Conservation (phyloP, 1,284 basidiomycete genomes). For the Malassezia obtusa region DNA sequence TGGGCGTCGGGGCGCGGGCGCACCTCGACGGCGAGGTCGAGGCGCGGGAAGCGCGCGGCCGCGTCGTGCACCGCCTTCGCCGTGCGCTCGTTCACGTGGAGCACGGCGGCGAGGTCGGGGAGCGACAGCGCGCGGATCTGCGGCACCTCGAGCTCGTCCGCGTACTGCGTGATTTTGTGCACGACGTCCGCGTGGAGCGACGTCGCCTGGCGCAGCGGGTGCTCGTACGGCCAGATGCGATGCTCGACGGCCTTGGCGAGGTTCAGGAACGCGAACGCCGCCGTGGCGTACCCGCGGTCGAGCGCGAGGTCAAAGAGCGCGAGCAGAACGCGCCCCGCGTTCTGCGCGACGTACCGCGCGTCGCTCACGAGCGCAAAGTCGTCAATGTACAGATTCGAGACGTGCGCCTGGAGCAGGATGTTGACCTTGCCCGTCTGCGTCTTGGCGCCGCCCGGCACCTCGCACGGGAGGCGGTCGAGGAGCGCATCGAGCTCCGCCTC, state of each 20-base stretch:
- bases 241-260: slow-evolving; percentile 67
- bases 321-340: slow-evolving; percentile 84
- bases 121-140: slow-evolving; percentile 69
- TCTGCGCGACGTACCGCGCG: slow-evolving; percentile 68
- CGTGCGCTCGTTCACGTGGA: slow-evolving; percentile 78
- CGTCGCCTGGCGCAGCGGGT: slow-evolving; percentile 62
- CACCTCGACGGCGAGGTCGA: slow-evolving; percentile 61
- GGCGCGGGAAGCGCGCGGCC: slow-evolving; percentile 74
- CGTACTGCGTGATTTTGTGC: slow-evolving; percentile 69
- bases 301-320: slow-evolving; percentile 89
- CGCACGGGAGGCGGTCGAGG: slow-evolving; percentile 53
- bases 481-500: slow-evolving; percentile 69
- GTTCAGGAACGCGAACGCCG: slow-evolving; percentile 69
- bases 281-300: slow-evolving; percentile 78
- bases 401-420: slow-evolving; percentile 82
- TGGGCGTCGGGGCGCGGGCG: slow-evolving; percentile 68
- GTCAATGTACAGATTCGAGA: slow-evolving; percentile 69
- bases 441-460: slow-evolving; percentile 61
- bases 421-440: slow-evolving; percentile 87
- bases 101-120: slow-evolving; percentile 66
- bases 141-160: slow-evolving; percentile 68
- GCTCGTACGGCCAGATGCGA: slow-evolving; percentile 88
- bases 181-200: slow-evolving; percentile 60
- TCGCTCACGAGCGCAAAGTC: slow-evolving; percentile 97
- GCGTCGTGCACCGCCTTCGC: slow-evolving; percentile 69